Base-by-base conservation (phyloP, 768 basidiomycete genomes). In the Hypholoma fasciculare region DNA sequence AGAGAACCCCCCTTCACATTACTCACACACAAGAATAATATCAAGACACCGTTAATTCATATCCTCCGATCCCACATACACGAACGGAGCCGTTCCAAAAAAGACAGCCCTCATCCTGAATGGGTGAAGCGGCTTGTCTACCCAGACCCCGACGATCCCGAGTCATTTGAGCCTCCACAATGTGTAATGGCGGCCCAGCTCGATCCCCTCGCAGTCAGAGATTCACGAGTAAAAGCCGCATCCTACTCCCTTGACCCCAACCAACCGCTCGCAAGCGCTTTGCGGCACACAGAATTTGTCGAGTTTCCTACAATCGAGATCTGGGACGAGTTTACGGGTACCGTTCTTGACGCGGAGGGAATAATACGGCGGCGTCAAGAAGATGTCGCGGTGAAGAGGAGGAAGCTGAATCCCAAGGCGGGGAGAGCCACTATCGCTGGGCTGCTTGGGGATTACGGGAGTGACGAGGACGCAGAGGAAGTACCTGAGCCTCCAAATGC, bases 301-400 rank as follows among this genome's bases (percentile, higher is more conserved):
- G 94, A 96, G 70, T 96, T 84, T 66, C 94, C 94, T 7, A 87
- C 86, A 1, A 84, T 96, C 46, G 88, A 94, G 55, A 71, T 96
- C 6, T 88, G 87, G 78, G 83, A 88, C 48, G 82, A 85, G 30
- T 94, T 92, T 70, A 72, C 70, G 7, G 88, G 85, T 7, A 75
- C 75, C 8, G 65, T 92, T n/a, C 75, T 89, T 14, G 82, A 89
- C 57, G 76, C 77, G 43, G 69, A 77, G 48, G 86, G 86, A 2
- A 61, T 73, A 4, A 65, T 82, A 37, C 71, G 67, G 44, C 75
- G 76, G 27, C 63, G 69, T 39, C 63, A 73, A 38, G 71, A 70
- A 13, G 73, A 78, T 59, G 73, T 71, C 52, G 67, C 66, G 40
- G 61, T 66, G 52, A 92, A 92, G 69, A 76, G 85, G 53, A 74